These are phyloP conservation scores for Patellaria atrata DNA, from an alignment of 495 filamentous ascomycete species.

Conservation along the genomic window DNA sequence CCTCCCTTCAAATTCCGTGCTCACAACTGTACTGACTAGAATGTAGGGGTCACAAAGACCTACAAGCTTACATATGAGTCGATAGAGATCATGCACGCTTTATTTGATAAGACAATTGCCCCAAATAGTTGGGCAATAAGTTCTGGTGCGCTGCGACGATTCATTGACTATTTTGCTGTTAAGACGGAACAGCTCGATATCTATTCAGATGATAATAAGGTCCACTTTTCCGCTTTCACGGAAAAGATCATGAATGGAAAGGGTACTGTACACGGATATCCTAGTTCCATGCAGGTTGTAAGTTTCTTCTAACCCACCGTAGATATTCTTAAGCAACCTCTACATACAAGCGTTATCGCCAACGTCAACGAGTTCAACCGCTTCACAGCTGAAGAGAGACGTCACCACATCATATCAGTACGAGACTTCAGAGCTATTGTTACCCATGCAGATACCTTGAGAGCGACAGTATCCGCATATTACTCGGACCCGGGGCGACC, in stretches of 20 bases:
- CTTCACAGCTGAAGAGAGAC: constrained; percentile 58
- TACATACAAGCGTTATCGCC: constrained; percentile 82
- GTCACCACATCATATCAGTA: constrained; percentile 79
- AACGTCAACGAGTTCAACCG: constrained; percentile 78
- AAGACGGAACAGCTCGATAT: constrained; percentile 89
- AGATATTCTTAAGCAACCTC: constrained; percentile 86
- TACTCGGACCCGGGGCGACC: constrained; percentile 73
- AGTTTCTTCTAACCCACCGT: background rate
- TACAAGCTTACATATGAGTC: constrained; percentile 87
- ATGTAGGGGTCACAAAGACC: constrained; percentile 68
- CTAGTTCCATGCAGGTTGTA: constrained; percentile 3
- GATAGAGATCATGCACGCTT: constrained; percentile 64
- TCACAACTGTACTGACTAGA: background rate
- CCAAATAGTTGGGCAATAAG: constrained; percentile 67
- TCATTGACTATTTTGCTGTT: constrained; percentile 81
- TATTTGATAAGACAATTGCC: constrained; percentile 60
- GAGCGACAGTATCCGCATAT: constrained; percentile 52
- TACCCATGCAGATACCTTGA: constrained; percentile 64
- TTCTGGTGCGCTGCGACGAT: constrained; percentile 59
- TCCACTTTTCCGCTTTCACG: constrained; percentile 85
- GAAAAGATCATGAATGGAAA: constrained; percentile 77
- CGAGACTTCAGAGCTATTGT: constrained; percentile 93
- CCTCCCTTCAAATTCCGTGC: background rate
- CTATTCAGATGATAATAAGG: constrained; percentile 51
- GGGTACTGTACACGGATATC: constrained; percentile 39